phyloP scores from a whole-genome alignment of 768 basidiomycete species.

The Boletus pseudopeckii region DNA sequence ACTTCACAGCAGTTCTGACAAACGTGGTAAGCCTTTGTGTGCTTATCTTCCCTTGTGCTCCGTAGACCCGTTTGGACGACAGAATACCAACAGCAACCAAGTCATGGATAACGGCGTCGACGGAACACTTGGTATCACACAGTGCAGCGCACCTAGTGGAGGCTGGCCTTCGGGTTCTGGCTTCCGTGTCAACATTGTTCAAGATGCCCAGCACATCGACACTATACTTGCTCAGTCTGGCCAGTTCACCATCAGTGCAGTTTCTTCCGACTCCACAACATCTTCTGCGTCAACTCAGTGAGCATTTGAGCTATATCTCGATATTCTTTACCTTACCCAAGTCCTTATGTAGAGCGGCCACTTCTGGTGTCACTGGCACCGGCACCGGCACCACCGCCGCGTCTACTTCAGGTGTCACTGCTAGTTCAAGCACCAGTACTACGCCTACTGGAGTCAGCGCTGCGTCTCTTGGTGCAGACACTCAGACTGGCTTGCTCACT shows the following conservation, averaged over 20 bases:
- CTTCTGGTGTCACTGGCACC: too few relatives aligned
- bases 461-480: slow-evolving; percentile 28
- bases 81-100: slow-evolving; percentile 41
- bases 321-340: not conserved
- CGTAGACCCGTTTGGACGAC: slow-evolving; percentile 4
- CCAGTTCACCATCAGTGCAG: slow-evolving; percentile 49
- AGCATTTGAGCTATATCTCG: slow-evolving; percentile 1
- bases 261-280: slow-evolving; percentile 19
- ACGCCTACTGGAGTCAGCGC: slow-evolving; percentile 29
- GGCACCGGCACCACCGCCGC: slow-evolving; percentile 1
- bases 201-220: slow-evolving; percentile 41
- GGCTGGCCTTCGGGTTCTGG: slow-evolving; percentile 62
- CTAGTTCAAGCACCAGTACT: slow-evolving; percentile 24
- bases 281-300: slow-evolving; percentile 13
- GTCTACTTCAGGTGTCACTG: slow-evolving; percentile 21
- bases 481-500: slow-evolving; percentile 34
- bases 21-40: slow-evolving; percentile 46
- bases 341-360: slow-evolving; percentile 6
- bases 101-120: slow-evolving; percentile 55
- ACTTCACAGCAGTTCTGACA: slow-evolving; percentile 66
- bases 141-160: slow-evolving; percentile 52
- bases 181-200: slow-evolving; percentile 74
- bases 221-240: slow-evolving; percentile 69
- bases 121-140: slow-evolving; percentile 38
- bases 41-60: not conserved